Evolutionary conservation across 768 basidiomycete species (phyloP).

Genomic region (Tulasnella calospora): DNA sequence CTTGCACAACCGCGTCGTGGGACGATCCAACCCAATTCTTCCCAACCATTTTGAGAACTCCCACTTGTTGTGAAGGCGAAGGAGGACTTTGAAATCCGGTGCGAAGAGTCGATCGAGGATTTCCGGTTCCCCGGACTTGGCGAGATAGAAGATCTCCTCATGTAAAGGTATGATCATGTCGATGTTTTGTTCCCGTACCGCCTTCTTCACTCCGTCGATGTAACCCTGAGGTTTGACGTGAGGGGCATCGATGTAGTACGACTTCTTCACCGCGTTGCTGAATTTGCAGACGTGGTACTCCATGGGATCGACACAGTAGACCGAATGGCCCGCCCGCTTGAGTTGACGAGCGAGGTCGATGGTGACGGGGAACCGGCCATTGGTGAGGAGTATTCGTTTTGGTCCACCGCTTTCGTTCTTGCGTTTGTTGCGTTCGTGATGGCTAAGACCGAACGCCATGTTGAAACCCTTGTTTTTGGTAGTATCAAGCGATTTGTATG

Average conservation of each 20-base stretch:
- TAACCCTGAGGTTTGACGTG: slow-evolving; percentile 20
- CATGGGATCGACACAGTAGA: slow-evolving; percentile 24
- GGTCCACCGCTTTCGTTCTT: background rate
- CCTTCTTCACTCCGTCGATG: slow-evolving; percentile 18
- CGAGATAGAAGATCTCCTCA: slow-evolving; percentile 23
- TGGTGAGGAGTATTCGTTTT: slow-evolving; percentile 20
- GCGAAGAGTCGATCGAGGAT: slow-evolving; percentile 15
- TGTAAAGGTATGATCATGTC: slow-evolving; percentile 25
- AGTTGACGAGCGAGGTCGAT: slow-evolving; percentile 25
- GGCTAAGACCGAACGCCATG: background rate
- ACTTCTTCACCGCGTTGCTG: slow-evolving; percentile 23
- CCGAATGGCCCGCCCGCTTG: slow-evolving; percentile 2
- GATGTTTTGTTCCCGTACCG: slow-evolving; percentile 14
- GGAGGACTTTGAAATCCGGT: slow-evolving; percentile 13
- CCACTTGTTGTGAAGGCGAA: slow-evolving; percentile 24
- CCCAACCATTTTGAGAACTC: slow-evolving; percentile 1
- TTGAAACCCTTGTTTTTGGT: background rate
- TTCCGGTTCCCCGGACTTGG: slow-evolving; percentile 10
- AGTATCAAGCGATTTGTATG: background rate
- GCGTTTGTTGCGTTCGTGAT: background rate
- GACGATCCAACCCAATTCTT: slow-evolving; percentile 2
- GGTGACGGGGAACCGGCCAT: slow-evolving; percentile 26
- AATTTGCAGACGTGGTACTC: slow-evolving; percentile 27
- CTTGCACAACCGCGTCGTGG: slow-evolving; percentile 11
- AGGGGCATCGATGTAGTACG: slow-evolving; percentile 22